A percentile compares a stretch with the other conserved stretches of the same genome.
Evolutionary conservation across 768 basidiomycete species (phyloP).

Genomic region (Tylopilus sp.): DNA sequence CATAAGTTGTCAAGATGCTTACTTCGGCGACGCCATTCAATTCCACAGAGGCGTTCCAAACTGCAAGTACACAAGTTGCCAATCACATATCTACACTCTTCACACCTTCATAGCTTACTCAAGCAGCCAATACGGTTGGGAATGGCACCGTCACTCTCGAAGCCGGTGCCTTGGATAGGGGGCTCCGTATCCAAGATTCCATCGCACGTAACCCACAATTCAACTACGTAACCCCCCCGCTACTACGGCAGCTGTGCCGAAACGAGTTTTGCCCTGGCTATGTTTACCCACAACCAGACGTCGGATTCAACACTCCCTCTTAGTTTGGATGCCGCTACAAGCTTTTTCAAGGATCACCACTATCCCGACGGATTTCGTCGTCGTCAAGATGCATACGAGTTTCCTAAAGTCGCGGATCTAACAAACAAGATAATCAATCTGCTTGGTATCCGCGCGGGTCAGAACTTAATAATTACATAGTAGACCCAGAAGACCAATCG

Average conservation of each 20-base stretch:
- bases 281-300: not conserved
- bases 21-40: not conserved
- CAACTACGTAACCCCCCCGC: conserved; percentile 14
- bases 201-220: conserved; percentile 22
- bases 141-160: conserved; percentile 16
- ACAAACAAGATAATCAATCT: not conserved
- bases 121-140: conserved; percentile 15
- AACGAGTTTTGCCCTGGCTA: conserved; percentile 13
- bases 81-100: too few species aligned
- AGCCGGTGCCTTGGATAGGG: conserved; percentile 15
- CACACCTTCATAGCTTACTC: conserved; percentile 3
- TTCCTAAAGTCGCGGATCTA: not conserved
- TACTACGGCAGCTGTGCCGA: conserved; percentile 14
- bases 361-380: conserved; percentile 17
- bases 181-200: conserved; percentile 19
- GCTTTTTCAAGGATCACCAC: conserved; percentile 14
- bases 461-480: conserved; percentile 12
- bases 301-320: conserved; percentile 7
- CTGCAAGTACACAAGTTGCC: not conserved
- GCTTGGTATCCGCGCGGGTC: conserved; percentile 12
- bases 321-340: conserved; percentile 11
- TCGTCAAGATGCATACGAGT: conserved; percentile 12
- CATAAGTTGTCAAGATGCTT: not conserved
- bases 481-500: conserved; percentile 4
- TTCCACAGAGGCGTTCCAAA: not conserved